Evolutionary conservation across 139 green algal genomes (phyloP).

Genomic region (Eudorina sp.): DNA sequence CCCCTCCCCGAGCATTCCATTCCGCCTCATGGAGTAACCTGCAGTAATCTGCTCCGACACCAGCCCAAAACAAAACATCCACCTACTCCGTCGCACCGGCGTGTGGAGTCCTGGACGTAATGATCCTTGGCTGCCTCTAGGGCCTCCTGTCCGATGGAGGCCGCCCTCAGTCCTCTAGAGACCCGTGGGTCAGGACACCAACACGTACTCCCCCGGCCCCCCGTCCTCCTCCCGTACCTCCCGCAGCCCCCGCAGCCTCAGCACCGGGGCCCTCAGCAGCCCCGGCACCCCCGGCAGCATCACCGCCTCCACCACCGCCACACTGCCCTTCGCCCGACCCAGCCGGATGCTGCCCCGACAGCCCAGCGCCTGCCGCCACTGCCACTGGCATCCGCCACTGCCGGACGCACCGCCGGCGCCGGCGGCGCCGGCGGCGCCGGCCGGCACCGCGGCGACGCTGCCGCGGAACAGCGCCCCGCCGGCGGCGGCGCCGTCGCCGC

Average conservation of each 20-base stretch:
- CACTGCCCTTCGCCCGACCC: conserved; percentile 29
- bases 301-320: conserved; percentile 50
- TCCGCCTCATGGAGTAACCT: no score
- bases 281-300: conserved; percentile 26
- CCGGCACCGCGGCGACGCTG: not conserved
- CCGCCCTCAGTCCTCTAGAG: no score
- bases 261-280: conserved; percentile 21
- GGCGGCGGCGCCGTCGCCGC: not conserved
- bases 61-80: no score
- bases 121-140: no score
- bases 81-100: no score
- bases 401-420: not conserved
- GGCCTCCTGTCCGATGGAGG: no score
- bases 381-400: not conserved
- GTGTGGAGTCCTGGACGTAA: no score
- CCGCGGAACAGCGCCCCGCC: not conserved
- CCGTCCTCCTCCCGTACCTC: conserved; percentile 36
- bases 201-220: conserved; percentile 4
- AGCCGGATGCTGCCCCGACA: conserved; percentile 44
- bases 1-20: no score
- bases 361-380: conserved; percentile 39
- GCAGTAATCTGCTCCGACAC: no score
- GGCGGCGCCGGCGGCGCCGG: not conserved
- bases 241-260: conserved; percentile 43
- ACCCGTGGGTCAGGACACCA: no score